These are phyloP conservation scores for Solanum hybrid DNA, from an alignment of 305 asterid species.

Conservation along the genomic window DNA sequence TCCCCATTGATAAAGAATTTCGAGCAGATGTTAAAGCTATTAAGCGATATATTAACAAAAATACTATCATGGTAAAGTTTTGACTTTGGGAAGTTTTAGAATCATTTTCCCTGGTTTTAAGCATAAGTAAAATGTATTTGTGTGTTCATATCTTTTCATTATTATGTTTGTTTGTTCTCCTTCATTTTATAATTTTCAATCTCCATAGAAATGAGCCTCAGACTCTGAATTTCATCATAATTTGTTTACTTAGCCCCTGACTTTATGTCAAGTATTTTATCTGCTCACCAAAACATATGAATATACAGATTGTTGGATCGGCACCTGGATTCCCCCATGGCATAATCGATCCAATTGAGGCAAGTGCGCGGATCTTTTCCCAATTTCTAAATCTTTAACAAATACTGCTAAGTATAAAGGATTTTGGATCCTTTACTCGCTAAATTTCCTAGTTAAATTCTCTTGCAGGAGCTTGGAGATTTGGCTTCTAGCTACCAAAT, in stretches of 20 bases:
- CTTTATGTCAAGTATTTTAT: constrained; percentile 3
- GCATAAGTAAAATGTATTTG: background rate
- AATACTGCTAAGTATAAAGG: background rate
- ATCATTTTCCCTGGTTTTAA: background rate
- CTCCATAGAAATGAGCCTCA: background rate
- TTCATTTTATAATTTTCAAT: background rate
- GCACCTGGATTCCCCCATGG: constrained; percentile 99
- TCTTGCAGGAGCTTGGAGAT: constrained; percentile 83
- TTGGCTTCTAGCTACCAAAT: constrained; percentile 54
- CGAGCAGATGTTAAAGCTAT: constrained; percentile 83
- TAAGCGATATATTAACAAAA: constrained; percentile 55
- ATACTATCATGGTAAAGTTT: constrained; percentile 65
- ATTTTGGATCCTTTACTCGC: constrained; percentile 12
- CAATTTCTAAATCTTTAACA: background rate
- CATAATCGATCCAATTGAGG: constrained; percentile 97
- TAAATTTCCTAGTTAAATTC: constrained; percentile 9
- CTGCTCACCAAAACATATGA: constrained; percentile 7
- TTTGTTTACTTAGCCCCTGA: background rate
- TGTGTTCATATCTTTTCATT: background rate
- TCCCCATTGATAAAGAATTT: constrained; percentile 71
- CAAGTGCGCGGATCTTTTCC: constrained; percentile 13
- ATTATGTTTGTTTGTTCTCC: background rate
- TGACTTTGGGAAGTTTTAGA: background rate
- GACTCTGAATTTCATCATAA: background rate
- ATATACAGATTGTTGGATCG: constrained; percentile 87